phyloP scores from a whole-genome alignment of 129 eudicot species.

The Chrysanthemum makinoi region DNA sequence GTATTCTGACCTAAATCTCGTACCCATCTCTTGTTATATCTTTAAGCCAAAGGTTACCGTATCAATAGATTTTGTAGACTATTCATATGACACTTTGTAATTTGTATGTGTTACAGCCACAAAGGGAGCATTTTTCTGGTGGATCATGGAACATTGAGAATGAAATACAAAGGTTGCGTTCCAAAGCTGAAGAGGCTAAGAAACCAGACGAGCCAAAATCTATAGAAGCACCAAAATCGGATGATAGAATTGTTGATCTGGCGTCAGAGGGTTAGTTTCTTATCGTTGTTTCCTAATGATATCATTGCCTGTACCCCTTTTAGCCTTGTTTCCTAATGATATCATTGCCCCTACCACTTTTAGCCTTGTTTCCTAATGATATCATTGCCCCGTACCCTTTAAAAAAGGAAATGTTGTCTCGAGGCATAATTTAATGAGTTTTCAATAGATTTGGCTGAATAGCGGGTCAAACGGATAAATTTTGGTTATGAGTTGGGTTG shows the following conservation, averaged over 20 bases:
- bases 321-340: not conserved
- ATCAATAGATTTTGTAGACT: not conserved
- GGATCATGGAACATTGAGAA: slow-evolving; percentile 86
- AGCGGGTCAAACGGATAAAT: too few relatives aligned
- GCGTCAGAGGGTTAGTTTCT: slow-evolving; percentile 30
- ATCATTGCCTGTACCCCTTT: too few relatives aligned
- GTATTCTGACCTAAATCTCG: not conserved
- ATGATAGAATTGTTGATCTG: slow-evolving; percentile 21
- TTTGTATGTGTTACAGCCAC: slow-evolving; percentile 27
- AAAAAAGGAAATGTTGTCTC: not conserved
- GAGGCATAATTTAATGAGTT: slow-evolving; percentile 2
- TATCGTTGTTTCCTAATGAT: not conserved
- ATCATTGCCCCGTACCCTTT: not conserved
- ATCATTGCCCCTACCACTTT: not conserved
- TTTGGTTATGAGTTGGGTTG: too few relatives aligned
- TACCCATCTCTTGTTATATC: not conserved
- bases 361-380: slow-evolving; percentile 5
- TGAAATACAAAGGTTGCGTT: slow-evolving; percentile 69
- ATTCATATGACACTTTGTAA: slow-evolving; percentile 5
- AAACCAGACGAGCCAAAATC: slow-evolving; percentile 17
- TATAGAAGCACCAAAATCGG: slow-evolving; percentile 23
- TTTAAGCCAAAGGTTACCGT: not conserved
- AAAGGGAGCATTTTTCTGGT: slow-evolving; percentile 50
- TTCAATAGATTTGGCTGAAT: too few relatives aligned
- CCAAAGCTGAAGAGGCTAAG: slow-evolving; percentile 50